Evolutionary conservation across 2,329 filamentous ascomycete species (phyloP).

Genomic region (Ramularia collo-cygni): DNA sequence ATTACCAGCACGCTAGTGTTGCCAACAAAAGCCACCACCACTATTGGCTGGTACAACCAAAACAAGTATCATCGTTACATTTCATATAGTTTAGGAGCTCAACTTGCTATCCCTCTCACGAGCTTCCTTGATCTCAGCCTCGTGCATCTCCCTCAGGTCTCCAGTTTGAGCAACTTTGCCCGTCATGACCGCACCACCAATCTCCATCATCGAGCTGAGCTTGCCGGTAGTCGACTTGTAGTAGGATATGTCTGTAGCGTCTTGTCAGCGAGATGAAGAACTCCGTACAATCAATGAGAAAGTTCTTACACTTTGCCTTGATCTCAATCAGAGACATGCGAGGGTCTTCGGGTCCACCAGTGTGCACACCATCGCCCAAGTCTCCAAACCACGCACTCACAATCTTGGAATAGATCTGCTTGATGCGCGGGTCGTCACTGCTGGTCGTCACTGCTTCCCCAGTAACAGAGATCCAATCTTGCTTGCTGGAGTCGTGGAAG

Average conservation of each 20-base stretch:
- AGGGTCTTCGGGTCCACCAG: slow-evolving; percentile 41
- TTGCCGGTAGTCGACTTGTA: slow-evolving; percentile 26
- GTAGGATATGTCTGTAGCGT: slow-evolving; percentile 29
- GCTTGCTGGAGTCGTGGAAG: slow-evolving; percentile 41
- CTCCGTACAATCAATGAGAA: background rate
- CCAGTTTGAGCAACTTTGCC: slow-evolving; percentile 31
- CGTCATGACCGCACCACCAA: slow-evolving; percentile 25
- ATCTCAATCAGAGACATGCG: slow-evolving; percentile 40
- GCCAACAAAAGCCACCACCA: no score
- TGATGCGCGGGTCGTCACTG: slow-evolving; percentile 43
- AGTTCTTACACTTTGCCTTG: slow-evolving; percentile 26
- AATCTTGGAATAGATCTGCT: slow-evolving; percentile 38
- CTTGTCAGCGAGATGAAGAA: no score
- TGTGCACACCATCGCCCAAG: slow-evolving; percentile 43
- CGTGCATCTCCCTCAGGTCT: slow-evolving; percentile 27
- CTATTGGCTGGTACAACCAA: no score
- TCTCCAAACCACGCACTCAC: slow-evolving; percentile 46
- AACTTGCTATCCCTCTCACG: slow-evolving; percentile 23
- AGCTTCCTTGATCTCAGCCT: slow-evolving; percentile 28
- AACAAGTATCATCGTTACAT: no score
- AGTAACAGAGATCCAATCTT: slow-evolving; percentile 43
- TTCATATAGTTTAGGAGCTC: slow-evolving; percentile 10
- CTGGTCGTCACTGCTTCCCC: slow-evolving; percentile 36
- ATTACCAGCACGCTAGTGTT: no score
- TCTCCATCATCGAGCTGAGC: slow-evolving; percentile 28